Evolutionary conservation across 2,329 filamentous ascomycete genomes (phyloP).

Genomic region (Colletotrichum tropicicola): DNA sequence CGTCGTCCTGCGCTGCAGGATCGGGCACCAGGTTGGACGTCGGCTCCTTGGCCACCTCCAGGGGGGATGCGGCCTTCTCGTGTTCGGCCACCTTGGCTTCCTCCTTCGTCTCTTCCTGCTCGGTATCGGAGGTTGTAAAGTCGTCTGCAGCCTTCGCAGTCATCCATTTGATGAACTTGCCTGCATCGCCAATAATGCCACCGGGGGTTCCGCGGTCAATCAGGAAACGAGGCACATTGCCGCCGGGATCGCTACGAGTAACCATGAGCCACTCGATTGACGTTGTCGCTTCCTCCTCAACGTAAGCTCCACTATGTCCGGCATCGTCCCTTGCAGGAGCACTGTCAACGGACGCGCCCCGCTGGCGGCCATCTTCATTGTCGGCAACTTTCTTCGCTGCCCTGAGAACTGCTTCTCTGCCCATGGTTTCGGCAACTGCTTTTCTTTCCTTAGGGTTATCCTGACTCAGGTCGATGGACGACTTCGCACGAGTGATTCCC

Average conservation of each 20-base stretch:
- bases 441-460: conserved; percentile 40
- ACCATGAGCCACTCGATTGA: conserved; percentile 91
- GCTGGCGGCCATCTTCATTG: conserved; percentile 41
- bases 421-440: conserved; percentile 37
- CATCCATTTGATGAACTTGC: conserved; percentile 84
- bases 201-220: conserved; percentile 89
- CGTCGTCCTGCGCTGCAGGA: conserved; percentile 36
- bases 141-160: conserved; percentile 49
- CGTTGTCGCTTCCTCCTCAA: conserved; percentile 44
- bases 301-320: conserved; percentile 32
- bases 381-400: conserved; percentile 38
- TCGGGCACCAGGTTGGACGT: conserved; percentile 39
- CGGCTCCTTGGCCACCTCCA: conserved; percentile 40
- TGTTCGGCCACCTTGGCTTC: conserved; percentile 41
- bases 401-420: conserved; percentile 53
- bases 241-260: conserved; percentile 87
- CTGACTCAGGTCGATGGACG: conserved; percentile 52
- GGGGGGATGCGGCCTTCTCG: conserved; percentile 36
- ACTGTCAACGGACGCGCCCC: conserved; percentile 29
- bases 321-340: conserved; percentile 37
- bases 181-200: conserved; percentile 81
- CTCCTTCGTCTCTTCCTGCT: conserved; percentile 28
- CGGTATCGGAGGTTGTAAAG: conserved; percentile 36
- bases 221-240: conserved; percentile 88
- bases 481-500: conserved; percentile 49